Percentiles rank a stretch among this genome's conserved stretches.
These are phyloP conservation scores for Clarireedia paspali DNA, from an alignment of 2,329 filamentous ascomycete species.

Conservation along the genomic window DNA sequence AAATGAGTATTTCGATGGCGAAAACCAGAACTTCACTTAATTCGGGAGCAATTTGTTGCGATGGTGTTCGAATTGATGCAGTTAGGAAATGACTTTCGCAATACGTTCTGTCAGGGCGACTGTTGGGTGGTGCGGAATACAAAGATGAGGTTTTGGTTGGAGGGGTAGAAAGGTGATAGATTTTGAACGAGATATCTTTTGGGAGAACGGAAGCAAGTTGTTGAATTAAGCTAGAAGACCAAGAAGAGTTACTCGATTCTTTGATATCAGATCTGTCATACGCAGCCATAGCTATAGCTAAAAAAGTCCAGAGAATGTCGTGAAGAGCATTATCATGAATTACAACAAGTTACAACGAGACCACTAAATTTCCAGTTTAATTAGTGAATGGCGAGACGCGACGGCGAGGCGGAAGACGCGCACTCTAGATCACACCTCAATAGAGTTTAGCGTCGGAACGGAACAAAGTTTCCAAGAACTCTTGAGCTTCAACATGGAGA, in stretches of 20 bases:
- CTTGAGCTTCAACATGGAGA: conserved; percentile 8
- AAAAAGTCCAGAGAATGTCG: conserved; percentile 7
- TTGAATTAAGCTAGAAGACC: conserved; percentile 22
- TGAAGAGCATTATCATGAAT: conserved; percentile 12
- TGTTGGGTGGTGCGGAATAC: conserved; percentile 68
- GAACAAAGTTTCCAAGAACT: conserved; percentile 8
- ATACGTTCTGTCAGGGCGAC: conserved; percentile 68
- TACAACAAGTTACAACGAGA: background rate
- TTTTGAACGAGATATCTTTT: conserved; percentile 49
- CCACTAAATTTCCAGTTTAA: background rate
- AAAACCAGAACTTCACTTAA: conserved; percentile 56
- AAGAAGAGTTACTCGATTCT: conserved; percentile 17
- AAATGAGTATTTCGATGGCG: conserved; percentile 82
- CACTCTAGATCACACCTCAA: background rate
- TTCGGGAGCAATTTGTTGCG: conserved; percentile 19
- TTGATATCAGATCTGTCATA: conserved; percentile 16
- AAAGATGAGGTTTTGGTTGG: conserved; percentile 68
- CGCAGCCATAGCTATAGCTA: conserved; percentile 28
- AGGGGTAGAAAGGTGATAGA: conserved; percentile 83
- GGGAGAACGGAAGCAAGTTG: conserved; percentile 38
- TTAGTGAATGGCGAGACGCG: conserved; percentile 11
- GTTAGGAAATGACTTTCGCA: conserved; percentile 77
- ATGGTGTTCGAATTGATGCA: conserved; percentile 38
- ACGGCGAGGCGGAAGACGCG: conserved; percentile 13
- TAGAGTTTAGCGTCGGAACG: conserved; percentile 9